A percentile compares a stretch with the other conserved stretches of the same genome.
Evolutionary conservation across 2,329 filamentous ascomycete species (phyloP).

Genomic region (Byssochlamys sp.): DNA sequence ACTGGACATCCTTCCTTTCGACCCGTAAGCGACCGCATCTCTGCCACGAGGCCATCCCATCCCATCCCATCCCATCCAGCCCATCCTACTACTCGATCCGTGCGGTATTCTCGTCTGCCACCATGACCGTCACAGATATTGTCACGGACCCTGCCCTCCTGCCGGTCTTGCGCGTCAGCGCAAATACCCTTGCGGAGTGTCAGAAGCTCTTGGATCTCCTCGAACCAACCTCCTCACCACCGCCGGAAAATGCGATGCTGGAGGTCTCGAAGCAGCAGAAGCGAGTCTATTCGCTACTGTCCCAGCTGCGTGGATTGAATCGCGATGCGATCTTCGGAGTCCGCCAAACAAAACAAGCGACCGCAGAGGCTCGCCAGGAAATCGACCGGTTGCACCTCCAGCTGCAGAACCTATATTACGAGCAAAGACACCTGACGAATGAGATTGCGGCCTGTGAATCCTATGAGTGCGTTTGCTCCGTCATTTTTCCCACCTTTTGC

Average conservation of each 20-base stretch:
- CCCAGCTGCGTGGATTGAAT: constrained; percentile 72
- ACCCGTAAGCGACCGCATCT: constrained; percentile 9
- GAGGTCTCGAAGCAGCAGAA: constrained; percentile 69
- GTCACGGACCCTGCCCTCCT: constrained; percentile 58
- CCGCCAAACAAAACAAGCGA: constrained; percentile 74
- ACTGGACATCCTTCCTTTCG: constrained; percentile 2
- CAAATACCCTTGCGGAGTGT: constrained; percentile 62
- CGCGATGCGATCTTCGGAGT: constrained; percentile 70
- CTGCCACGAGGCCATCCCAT: constrained; percentile 6
- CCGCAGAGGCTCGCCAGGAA: constrained; percentile 77
- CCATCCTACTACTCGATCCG: neutral
- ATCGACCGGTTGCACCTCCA: constrained; percentile 86
- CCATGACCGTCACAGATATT: constrained; percentile 49
- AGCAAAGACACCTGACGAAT: constrained; percentile 78
- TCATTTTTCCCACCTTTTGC: too few species aligned
- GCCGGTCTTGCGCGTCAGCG: constrained; percentile 62
- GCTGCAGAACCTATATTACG: constrained; percentile 91
- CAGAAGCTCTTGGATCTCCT: constrained; percentile 51
- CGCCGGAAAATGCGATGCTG: constrained; percentile 42
- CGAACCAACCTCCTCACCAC: constrained; percentile 35
- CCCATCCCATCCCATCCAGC: neutral
- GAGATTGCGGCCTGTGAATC: constrained; percentile 86
- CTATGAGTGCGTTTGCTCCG: constrained; percentile 61
- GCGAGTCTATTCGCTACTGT: constrained; percentile 65
- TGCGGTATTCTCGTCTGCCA: neutral